phyloP scores from a whole-genome alignment of 2,329 filamentous ascomycete species.

The Colletotrichum brevisporum region DNA sequence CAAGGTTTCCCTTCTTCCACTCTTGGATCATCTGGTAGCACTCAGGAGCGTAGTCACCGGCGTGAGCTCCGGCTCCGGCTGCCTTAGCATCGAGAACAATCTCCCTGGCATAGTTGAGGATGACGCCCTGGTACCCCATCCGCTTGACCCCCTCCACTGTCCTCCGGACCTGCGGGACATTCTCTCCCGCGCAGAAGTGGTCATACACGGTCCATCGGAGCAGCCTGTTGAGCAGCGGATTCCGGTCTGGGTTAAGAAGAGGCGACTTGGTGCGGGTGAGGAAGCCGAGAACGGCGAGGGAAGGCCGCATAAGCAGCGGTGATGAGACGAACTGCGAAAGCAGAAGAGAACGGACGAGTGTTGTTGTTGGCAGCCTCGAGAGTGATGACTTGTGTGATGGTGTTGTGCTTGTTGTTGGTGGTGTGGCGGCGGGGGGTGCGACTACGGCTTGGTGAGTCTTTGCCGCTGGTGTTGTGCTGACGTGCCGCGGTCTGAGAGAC shows the following conservation, averaged over 20 bases:
- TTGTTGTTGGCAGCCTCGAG: constrained; percentile 20
- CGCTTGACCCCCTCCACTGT: constrained; percentile 77
- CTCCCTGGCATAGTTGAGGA: constrained; percentile 87
- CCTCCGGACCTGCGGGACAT: constrained; percentile 73
- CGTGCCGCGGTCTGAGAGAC: constrained; percentile 16
- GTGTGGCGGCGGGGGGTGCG: background rate
- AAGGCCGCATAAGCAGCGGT: constrained; percentile 29
- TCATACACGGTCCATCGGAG: constrained; percentile 89
- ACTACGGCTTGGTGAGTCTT: constrained; percentile 2
- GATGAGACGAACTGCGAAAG: constrained; percentile 35
- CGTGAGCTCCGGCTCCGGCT: constrained; percentile 60
- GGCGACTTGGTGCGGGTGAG: constrained; percentile 29
- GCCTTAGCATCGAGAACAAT: constrained; percentile 74
- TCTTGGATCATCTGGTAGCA: constrained; percentile 69
- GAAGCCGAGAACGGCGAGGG: constrained; percentile 24
- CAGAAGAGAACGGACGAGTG: constrained; percentile 24
- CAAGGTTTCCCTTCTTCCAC: constrained; percentile 82
- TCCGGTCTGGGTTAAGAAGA: constrained; percentile 78
- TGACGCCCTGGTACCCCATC: constrained; percentile 86
- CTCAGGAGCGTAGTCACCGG: constrained; percentile 54
- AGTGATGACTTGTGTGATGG: constrained; percentile 16
- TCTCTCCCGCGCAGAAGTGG: constrained; percentile 92
- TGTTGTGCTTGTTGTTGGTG: background rate
- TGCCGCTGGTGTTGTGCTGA: constrained; percentile 22
- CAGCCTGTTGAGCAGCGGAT: constrained; percentile 77